Evolutionary conservation across 768 basidiomycete species (phyloP).

Genomic region (Naganishia onofrii): DNA sequence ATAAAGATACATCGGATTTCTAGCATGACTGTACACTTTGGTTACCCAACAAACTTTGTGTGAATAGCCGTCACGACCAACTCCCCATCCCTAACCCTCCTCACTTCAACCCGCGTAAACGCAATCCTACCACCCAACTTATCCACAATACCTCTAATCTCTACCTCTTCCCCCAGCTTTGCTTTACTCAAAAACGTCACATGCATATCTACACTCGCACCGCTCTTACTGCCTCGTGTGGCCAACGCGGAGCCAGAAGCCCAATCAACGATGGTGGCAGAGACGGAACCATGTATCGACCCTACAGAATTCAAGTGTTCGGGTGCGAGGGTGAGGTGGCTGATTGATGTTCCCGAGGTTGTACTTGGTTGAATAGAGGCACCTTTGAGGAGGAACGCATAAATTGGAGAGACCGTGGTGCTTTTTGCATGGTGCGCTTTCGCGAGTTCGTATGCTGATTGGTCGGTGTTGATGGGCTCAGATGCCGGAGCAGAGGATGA

Average conservation of each 20-base stretch:
- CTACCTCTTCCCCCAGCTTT: conserved; percentile 19
- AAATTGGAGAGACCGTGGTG: conserved; percentile 42
- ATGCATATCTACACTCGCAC: conserved; percentile 32
- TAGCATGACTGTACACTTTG: too few species aligned
- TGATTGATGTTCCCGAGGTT: conserved; percentile 8
- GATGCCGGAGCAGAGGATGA: background rate
- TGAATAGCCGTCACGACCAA: conserved; percentile 25
- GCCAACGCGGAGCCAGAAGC: conserved; percentile 30
- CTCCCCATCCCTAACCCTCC: conserved; percentile 17
- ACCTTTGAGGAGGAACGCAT: conserved; percentile 25
- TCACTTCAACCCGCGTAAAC: conserved; percentile 28
- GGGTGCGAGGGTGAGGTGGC: conserved; percentile 20
- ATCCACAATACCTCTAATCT: conserved; percentile 25
- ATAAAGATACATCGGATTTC: too few species aligned
- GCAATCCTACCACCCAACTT: conserved; percentile 28
- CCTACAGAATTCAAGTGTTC: conserved; percentile 29
- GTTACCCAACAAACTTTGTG: conserved; percentile 34
- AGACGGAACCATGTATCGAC: conserved; percentile 29
- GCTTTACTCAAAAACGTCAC: conserved; percentile 28
- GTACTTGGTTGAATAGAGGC: conserved; percentile 18
- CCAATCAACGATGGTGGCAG: conserved; percentile 31
- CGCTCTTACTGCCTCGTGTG: conserved; percentile 23
- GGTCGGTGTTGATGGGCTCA: too few species aligned
- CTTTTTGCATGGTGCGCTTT: conserved; percentile 43
- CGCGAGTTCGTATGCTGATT: conserved; percentile 21